These are phyloP conservation scores for Podospora appendiculata DNA, from an alignment of 495 filamentous ascomycete genomes.

Conservation along the genomic window DNA sequence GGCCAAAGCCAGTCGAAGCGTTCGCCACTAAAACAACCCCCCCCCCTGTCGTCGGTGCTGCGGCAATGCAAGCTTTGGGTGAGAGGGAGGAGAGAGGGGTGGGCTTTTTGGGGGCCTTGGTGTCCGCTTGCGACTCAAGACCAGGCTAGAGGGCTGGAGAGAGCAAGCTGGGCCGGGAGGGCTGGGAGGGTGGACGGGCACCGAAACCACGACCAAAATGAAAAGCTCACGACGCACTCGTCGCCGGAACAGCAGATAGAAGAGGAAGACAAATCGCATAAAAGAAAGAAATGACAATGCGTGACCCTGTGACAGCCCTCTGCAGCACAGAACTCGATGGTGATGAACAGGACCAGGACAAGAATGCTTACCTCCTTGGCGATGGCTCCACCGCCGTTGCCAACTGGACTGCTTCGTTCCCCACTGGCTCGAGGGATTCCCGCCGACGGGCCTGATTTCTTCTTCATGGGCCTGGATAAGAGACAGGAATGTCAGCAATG, in stretches of 20 bases:
- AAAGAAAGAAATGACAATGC: slow-evolving; percentile 2
- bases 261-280: background rate
- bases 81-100: background rate
- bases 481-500: slow-evolving; percentile 5
- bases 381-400: slow-evolving; percentile 25
- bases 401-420: slow-evolving; percentile 41
- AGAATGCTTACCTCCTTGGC: slow-evolving; percentile 34
- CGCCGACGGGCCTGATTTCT: slow-evolving; percentile 39
- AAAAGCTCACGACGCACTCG: too few relatives aligned
- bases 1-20: slow-evolving; percentile 9
- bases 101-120: background rate
- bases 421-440: slow-evolving; percentile 45
- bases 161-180: too few relatives aligned
- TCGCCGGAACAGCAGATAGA: too few relatives aligned
- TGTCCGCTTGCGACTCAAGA: background rate
- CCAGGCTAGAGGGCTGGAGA: background rate
- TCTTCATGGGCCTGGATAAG: slow-evolving; percentile 45
- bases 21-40: slow-evolving; percentile 15
- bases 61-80: slow-evolving; percentile 3
- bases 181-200: too few relatives aligned
- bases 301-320: too few relatives aligned
- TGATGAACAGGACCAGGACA: slow-evolving; percentile 3
- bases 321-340: too few relatives aligned
- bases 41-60: slow-evolving; percentile 4
- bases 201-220: too few relatives aligned